Evolutionary conservation across 2,329 filamentous ascomycete genomes (phyloP), one percentile per base, ranked within the genome.

Genomic region (Ophiocordyceps sinensis): DNA sequence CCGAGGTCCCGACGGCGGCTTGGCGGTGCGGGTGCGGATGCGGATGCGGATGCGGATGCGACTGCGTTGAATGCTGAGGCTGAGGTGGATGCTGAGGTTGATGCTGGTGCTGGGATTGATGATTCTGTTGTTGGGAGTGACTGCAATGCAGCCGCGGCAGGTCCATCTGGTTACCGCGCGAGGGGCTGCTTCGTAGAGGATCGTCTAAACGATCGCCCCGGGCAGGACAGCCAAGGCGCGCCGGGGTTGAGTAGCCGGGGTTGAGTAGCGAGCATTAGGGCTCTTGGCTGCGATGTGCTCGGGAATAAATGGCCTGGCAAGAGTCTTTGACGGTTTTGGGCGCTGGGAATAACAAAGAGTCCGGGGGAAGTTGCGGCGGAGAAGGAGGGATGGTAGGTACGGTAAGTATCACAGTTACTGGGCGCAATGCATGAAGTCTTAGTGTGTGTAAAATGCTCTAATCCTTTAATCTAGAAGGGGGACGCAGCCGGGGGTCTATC

Each of bases 331-430:
- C 39, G 42, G 41, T 46, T 51, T 51, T 48, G 49, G 44, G 46
- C 48, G 50, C 52, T 56, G 56, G 56, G 44, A 57, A 57, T 56
- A 56, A 57, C 39, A 40, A 38, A 42, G 45, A 11, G 21, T 39
- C 46, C 49, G 45, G 45, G 46, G 46, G 42, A n/a, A n/a, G n/a
- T n/a, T n/a, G n/a, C n/a, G n/a, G n/a, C n/a, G n/a, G n/a, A n/a
- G n/a, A n/a, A n/a, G n/a, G n/a, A n/a, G n/a, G n/a, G n/a, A n/a
- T n/a, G n/a, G n/a, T n/a, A n/a, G n/a, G n/a, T n/a, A n/a, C n/a
- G n/a, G n/a, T n/a, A n/a, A n/a, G n/a, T n/a, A n/a, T n/a, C n/a
- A n/a, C n/a, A n/a, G n/a, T n/a, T n/a, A n/a, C n/a, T n/a, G n/a
- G n/a, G n/a, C n/a, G n/a, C n/a, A n/a, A n/a, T n/a, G n/a, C n/a